A percentile compares a stretch with the other conserved stretches of the same genome.
Evolutionary conservation across 2,329 filamentous ascomycete species (phyloP).

Genomic region (Alternaria hordeiaustralica): DNA sequence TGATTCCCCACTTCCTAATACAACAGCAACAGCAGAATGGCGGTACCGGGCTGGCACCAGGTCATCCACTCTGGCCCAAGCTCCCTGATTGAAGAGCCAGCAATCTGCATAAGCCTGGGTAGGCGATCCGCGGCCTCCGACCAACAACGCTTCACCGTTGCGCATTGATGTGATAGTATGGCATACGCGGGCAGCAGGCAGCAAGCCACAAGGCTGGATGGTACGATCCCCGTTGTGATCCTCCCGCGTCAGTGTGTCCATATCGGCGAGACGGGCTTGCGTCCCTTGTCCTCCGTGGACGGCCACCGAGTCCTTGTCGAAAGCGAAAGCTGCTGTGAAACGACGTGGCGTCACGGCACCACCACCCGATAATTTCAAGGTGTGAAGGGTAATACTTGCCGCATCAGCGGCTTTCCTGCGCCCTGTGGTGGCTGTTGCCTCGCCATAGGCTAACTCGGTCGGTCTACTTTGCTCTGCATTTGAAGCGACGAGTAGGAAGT

Average conservation of each 20-base stretch:
- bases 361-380: constrained; percentile 14
- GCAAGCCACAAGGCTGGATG: constrained; percentile 41
- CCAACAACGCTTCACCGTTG: constrained; percentile 65
- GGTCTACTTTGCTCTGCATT: constrained; percentile 40
- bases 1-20: constrained; percentile 50
- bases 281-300: constrained; percentile 56
- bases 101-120: constrained; percentile 72
- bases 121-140: constrained; percentile 81
- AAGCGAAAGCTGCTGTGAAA: constrained; percentile 49
- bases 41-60: constrained; percentile 77
- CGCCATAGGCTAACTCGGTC: constrained; percentile 9
- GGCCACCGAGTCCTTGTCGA: constrained; percentile 40
- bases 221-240: constrained; percentile 27
- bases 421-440: constrained; percentile 7
- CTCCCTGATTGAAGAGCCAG: constrained; percentile 70
- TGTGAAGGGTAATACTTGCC: constrained; percentile 22
- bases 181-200: constrained; percentile 64
- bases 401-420: constrained; percentile 5
- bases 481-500: constrained; percentile 76
- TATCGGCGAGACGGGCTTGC: constrained; percentile 57
- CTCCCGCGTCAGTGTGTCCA: constrained; percentile 47
- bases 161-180: constrained; percentile 75
- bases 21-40: constrained; percentile 67
- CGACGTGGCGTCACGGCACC: constrained; percentile 41
- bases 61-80: constrained; percentile 69